phyloP scores from a whole-genome alignment of 306 rosid species.

The Mimosa pudica region DNA sequence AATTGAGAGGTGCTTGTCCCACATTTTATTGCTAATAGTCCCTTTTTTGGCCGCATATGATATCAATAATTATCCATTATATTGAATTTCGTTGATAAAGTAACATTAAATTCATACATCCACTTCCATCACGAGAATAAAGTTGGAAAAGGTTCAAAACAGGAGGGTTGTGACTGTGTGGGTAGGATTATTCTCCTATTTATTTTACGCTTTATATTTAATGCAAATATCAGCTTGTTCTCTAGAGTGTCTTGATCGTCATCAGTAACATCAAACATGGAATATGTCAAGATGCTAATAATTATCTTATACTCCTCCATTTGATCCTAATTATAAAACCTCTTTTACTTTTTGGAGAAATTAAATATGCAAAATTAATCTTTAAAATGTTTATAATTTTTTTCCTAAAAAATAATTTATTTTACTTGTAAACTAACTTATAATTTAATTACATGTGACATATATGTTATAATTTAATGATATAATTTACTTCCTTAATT shows the following conservation, averaged over 20 bases:
- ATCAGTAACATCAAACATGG: neutral
- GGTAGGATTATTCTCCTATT: neutral
- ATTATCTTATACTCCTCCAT: neutral
- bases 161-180: neutral
- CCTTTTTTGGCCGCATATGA: neutral
- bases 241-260: neutral
- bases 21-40: constrained; percentile 8
- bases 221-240: neutral
- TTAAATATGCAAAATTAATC: too few relatives aligned
- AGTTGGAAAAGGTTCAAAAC: neutral
- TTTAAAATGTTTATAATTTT: too few relatives aligned
- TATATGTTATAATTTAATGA: too few relatives aligned
- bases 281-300: neutral
- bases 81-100: neutral
- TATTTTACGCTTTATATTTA: neutral
- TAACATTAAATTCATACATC: neutral
- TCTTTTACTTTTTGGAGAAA: too few relatives aligned
- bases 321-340: too few relatives aligned
- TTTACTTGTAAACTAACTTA: too few relatives aligned
- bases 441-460: too few relatives aligned
- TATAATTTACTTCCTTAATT: too few relatives aligned
- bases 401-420: too few relatives aligned
- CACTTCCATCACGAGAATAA: neutral
- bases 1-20: neutral
- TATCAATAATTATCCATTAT: neutral